phyloP scores from a whole-genome alignment of 2,329 filamentous ascomycete species.

The Fusarium sp. region DNA sequence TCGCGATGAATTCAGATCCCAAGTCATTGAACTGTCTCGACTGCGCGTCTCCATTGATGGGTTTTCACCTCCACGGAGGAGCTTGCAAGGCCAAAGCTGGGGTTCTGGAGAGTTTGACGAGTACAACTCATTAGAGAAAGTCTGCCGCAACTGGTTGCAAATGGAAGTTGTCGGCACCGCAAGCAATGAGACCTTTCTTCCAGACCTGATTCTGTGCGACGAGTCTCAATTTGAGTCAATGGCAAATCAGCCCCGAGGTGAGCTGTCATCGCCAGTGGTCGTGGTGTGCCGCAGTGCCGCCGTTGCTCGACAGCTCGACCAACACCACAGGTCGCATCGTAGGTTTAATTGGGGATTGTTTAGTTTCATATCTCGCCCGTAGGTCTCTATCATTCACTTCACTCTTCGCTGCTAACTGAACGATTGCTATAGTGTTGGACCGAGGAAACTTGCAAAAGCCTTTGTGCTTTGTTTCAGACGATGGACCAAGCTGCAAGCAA shows the following conservation, averaged over 20 bases:
- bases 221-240: constrained; percentile 9
- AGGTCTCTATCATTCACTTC: constrained; percentile 23
- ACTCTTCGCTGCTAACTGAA: neutral
- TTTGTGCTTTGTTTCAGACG: constrained; percentile 46
- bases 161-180: constrained; percentile 27
- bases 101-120: constrained; percentile 9
- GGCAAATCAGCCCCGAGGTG: neutral
- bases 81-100: neutral
- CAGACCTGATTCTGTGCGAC: constrained; percentile 47
- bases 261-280: constrained; percentile 43
- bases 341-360: constrained; percentile 39
- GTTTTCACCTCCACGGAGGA: neutral
- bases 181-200: constrained; percentile 8
- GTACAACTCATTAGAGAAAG: constrained; percentile 9
- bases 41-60: constrained; percentile 44
- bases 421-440: constrained; percentile 48
- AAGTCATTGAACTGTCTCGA: constrained; percentile 46
- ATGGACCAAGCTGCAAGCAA: constrained; percentile 42
- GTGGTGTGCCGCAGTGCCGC: constrained; percentile 51
- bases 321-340: constrained; percentile 34
- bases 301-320: constrained; percentile 44
- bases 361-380: constrained; percentile 56
- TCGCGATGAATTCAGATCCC: constrained; percentile 46
- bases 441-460: constrained; percentile 54
- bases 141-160: constrained; percentile 23